Base-by-base conservation (phyloP, 257 asterid genomes). In the Rehmannia glutinosa region DNA sequence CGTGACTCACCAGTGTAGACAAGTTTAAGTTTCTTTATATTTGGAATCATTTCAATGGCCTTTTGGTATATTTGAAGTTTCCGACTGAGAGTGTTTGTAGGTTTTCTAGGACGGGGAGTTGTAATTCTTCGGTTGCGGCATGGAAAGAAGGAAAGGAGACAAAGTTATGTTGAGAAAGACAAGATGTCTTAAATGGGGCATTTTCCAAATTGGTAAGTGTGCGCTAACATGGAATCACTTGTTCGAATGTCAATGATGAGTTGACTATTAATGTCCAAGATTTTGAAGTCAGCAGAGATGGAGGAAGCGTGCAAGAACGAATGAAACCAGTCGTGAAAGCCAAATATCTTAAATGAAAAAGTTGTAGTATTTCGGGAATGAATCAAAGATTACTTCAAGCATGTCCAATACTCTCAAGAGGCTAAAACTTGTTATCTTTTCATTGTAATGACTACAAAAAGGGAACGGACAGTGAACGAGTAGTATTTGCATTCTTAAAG, bases 161-260 rank as follows among this genome's bases (percentile, higher is more conserved):
- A 70, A 3, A n/a, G 25, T 61, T 50, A 60, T 58, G 59, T 62
- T 59, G 1, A 25, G 68, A 50, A 70, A 70, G 20, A 60, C 75
- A 2, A 70, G 55, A 61, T 60, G 75, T 16, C 75, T 61, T 12
- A 70, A 61, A 1, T 70, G 21, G 7, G 64, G 69, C 69, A 70
- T 60, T 8, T 19, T 30, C 75, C 75, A 70, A 17, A 70, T 70
- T 38, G 69, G 69, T 0, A 70, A 27, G 6, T 60, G 23, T 1
- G 35, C 56, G 28, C 68, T 53, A 36, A 1, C 28, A 68, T 47
- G 12, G 36, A 24, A 5, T 49, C 62, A 24, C 5, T 17, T 15
- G 11, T 10, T 16, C 16, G 6, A 61, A 70, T 8, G 12, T 60
- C 20, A 38, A 47, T 0, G 69, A 61, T 17, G 69, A 61, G 8